Base-by-base conservation (phyloP, 2,329 filamentous ascomycete species). In the Plenodomus tracheiphilus region DNA sequence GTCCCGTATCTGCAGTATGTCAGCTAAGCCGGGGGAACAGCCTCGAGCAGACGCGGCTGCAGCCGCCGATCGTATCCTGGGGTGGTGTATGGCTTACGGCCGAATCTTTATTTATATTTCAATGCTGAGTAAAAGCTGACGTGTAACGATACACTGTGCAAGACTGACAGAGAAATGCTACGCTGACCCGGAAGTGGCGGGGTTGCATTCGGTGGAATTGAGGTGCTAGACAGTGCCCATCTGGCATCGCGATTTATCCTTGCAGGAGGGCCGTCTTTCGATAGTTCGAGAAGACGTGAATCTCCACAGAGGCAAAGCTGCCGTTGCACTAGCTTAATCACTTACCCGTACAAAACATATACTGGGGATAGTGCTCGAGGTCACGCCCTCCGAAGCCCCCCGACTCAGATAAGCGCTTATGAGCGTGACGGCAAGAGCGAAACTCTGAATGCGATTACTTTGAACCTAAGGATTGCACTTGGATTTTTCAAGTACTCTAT, bases 1-100 rank as follows among this genome's bases (percentile, higher is more conserved):
- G 61, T 57, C 46, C 61, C 59, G 51, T 49, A 51, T 48, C 41
- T 43, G 38, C 47, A 50, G 40, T 32, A 32, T 10, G 28, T 32
- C 4, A 32, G 28, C 28, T 32, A 32, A 32, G 28, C 13, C 6
- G 7, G 13, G 11, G 4, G 28, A 11, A 32, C 28, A n/a, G n/a
- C 28, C 28, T 32, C 9, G 28, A 32, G 28, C 13, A 32, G 13
- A 15, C 28, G 46, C 42, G 37, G 46, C 47, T 51, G 46, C 53
- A 44, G 25, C 50, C 46, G 54, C 41, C 39, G 49, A 52, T 56
- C 47, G 35, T 43, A 34, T 44, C 47, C 35, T 51, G 58, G 54
- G 56, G 41, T 58, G 56, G 58, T 39, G 46, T 35, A 35, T 43
- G 47, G 40, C 39, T 42, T 44, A 53, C 11, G 28, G 28, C 28